Conservation (phyloP, 371 early-diverging fungal species). For the Mortierella sp. region DNA sequence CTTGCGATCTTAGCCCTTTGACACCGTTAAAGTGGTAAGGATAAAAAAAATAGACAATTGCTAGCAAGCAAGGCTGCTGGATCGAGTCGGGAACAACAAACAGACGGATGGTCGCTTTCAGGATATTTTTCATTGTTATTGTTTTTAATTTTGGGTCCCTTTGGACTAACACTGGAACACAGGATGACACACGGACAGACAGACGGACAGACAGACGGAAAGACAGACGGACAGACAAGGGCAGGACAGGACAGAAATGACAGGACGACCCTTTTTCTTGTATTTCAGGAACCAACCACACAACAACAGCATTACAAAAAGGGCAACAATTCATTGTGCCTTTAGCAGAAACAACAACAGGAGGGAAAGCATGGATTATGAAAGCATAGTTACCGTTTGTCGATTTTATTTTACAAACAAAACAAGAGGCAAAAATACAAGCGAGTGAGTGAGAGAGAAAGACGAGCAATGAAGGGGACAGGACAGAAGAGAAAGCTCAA, state of each 20-base stretch:
- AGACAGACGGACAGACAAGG: not conserved
- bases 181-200: too few species aligned
- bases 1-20: slow-evolving; percentile 74
- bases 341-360: not conserved
- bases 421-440: not conserved
- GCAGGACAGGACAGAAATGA: too few species aligned
- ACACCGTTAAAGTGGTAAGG: slow-evolving; percentile 87
- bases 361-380: not conserved
- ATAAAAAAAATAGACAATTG: not conserved
- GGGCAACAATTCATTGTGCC: not conserved
- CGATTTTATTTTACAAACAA: not conserved
- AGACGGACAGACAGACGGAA: not conserved
- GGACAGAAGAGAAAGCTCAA: not conserved
- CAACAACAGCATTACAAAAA: not conserved
- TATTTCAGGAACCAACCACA: slow-evolving; percentile 4
- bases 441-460: not conserved
- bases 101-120: not conserved
- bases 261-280: not conserved
- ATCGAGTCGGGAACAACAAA: not conserved
- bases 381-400: not conserved
- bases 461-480: not conserved
- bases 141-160: not conserved
- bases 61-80: not conserved
- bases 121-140: not conserved
- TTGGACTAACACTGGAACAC: not conserved